phyloP scores from a whole-genome alignment of 768 basidiomycete species.

The Royoungia palumana region DNA sequence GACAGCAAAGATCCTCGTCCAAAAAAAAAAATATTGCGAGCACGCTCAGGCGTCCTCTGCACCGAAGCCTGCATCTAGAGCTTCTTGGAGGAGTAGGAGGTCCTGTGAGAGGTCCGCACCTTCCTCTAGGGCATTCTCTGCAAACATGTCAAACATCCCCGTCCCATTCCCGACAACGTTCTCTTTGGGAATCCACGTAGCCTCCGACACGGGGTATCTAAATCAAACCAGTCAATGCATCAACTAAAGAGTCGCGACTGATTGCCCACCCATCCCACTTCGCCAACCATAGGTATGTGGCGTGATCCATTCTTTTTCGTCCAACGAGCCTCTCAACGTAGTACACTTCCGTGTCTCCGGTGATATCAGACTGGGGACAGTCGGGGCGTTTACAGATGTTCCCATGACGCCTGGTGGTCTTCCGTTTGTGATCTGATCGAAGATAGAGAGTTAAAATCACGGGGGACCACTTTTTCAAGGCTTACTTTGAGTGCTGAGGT shows the following conservation, averaged over 20 bases:
- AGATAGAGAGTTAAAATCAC: too few relatives aligned
- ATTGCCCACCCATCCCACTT: constrained; percentile 33
- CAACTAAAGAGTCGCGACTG: not conserved
- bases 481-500: constrained; percentile 14
- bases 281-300: constrained; percentile 25
- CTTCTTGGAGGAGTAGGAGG: constrained; percentile 24
- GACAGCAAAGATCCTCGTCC: too few relatives aligned
- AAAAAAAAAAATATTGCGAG: too few relatives aligned
- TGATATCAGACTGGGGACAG: constrained; percentile 16
- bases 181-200: constrained; percentile 30
- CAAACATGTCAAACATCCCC: constrained; percentile 15
- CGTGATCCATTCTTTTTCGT: constrained; percentile 15
- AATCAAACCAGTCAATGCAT: not conserved
- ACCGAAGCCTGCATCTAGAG: constrained; percentile 17
- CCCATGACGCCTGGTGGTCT: not conserved
- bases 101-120: constrained; percentile 16
- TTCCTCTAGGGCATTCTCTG: constrained; percentile 14
- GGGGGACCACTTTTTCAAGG: not conserved
- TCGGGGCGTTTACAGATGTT: constrained; percentile 25
- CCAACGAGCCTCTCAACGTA: constrained; percentile 31
- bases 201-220: constrained; percentile 28
- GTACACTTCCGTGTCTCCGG: constrained; percentile 9
- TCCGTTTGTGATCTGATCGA: constrained; percentile 7
- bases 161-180: constrained; percentile 21
- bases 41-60: not conserved